These are phyloP conservation scores for Linum trigynum DNA, from an alignment of 345 rosid species.

Conservation along the genomic window DNA sequence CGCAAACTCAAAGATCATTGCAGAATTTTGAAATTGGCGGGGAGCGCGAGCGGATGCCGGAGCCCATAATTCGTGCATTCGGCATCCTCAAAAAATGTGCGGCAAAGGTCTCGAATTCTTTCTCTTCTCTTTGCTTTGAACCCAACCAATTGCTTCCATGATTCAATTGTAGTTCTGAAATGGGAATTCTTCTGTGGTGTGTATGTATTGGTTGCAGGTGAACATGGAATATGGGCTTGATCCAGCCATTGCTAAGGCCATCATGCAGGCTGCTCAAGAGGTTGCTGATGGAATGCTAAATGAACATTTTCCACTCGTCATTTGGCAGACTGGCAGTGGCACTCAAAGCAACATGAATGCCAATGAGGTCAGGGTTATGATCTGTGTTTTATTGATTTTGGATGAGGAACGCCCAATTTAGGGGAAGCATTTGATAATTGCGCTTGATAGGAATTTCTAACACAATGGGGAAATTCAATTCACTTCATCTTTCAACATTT, in stretches of 20 bases:
- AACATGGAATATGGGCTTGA: constrained; percentile 94
- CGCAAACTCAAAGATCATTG: constrained; percentile 90
- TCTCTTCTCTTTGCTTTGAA: not conserved
- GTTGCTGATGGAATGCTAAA: constrained; percentile 81
- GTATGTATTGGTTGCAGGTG: constrained; percentile 34
- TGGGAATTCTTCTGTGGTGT: not conserved
- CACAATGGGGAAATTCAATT: no score
- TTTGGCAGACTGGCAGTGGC: constrained; percentile 99
- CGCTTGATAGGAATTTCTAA: no score
- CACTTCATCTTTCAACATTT: no score
- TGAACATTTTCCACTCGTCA: constrained; percentile 85
- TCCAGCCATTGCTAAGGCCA: constrained; percentile 67
- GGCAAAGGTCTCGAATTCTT: constrained; percentile 50
- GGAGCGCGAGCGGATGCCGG: constrained; percentile 86
- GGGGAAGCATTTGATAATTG: no score
- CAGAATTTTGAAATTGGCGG: constrained; percentile 97
- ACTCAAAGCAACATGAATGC: constrained; percentile 99
- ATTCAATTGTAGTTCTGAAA: constrained; percentile 2
- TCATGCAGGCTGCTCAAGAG: constrained; percentile 91
- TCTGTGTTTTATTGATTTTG: not conserved
- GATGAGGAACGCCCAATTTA: not conserved
- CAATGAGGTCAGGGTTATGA: constrained; percentile 54
- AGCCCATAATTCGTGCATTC: constrained; percentile 86
- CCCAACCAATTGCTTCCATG: not conserved
- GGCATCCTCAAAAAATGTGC: constrained; percentile 92